Base-by-base conservation (phyloP, 495 filamentous ascomycete species). In the Hypoxylon lienhwacheense region DNA sequence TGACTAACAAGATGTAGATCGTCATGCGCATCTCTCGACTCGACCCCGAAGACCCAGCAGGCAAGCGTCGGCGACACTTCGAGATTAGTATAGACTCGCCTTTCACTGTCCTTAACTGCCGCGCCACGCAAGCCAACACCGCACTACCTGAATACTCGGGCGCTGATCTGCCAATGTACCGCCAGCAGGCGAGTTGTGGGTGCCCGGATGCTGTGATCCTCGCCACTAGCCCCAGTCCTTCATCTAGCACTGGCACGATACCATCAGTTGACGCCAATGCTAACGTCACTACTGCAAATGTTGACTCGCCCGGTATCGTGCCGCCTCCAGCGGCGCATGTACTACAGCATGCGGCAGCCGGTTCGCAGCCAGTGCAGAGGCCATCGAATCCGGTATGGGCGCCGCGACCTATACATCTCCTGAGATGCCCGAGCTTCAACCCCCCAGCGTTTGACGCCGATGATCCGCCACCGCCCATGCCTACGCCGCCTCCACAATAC, bases 81-180 rank as follows among this genome's bases (percentile, higher is more conserved):
- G 93, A 98, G 67, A 98, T 98, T 57, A 97, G 93, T 50, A 98
- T 98, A 59, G 93, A 98, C 72, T 96, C 90, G 10, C 93, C 93
- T 6, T 95, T 97, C 66, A 91, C 96, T 55, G 87, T 97, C 28
- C 87, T 98, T 16, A 92, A 90, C 53, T 98, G 93, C 72, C 90
- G 84, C 39, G 93, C 95, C 6, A 93, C 91, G 1, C 86, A 91
- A 66, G 89, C 89, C 16, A 97, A 97, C 70, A 93, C 88, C 14
- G 81, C 84, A 20, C 81, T 98, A 10, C 93, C 93, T 0, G 87
- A 88, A 14, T 98, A 98, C 62, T 84, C 82, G 17, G 80, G 81
- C 12, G 79, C 83, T 5, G 76, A 85, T 19, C 61, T 66, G 11
- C 52, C 57, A 7, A 59, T 58, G 42, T 60, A 59, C 17, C 68